These are phyloP conservation scores for Chalciporus piperatus DNA, from an alignment of 768 basidiomycete species.

Conservation along the genomic window DNA sequence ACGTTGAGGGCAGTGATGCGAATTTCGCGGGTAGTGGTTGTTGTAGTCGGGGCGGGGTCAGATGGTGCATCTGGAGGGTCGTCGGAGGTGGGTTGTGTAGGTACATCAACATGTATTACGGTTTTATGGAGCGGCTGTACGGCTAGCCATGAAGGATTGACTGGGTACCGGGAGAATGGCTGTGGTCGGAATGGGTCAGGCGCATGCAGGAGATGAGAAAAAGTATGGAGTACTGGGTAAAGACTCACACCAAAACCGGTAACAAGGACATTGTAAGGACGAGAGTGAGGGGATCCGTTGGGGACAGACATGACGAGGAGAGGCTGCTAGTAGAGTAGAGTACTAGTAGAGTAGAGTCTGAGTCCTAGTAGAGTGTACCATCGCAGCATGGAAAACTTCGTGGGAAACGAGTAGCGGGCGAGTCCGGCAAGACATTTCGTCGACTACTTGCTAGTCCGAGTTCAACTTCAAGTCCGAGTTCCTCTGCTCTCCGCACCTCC, in stretches of 20 bases:
- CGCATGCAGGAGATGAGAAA: conserved; percentile 17
- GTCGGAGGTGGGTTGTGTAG: conserved; percentile 21
- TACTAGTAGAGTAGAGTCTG: no score
- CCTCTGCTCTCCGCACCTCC: conserved; percentile 51
- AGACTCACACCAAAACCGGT: conserved; percentile 55
- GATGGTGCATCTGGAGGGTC: conserved; percentile 11
- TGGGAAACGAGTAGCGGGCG: background rate
- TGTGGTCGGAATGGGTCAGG: conserved; percentile 30
- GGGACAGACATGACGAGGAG: conserved; percentile 30
- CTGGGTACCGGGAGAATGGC: conserved; percentile 54
- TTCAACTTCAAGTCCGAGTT: no score
- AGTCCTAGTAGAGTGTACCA: no score
- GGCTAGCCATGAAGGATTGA: conserved; percentile 74
- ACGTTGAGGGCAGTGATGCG: conserved; percentile 59
- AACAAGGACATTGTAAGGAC: conserved; percentile 44
- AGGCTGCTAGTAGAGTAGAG: no score
- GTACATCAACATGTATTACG: conserved; percentile 41
- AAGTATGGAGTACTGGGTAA: conserved; percentile 19
- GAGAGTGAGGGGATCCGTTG: conserved; percentile 25
- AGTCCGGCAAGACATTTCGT: no score
- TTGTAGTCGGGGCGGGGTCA: conserved; percentile 4
- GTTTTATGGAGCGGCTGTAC: conserved; percentile 60
- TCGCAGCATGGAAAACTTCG: background rate
- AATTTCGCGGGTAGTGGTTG: conserved; percentile 38
- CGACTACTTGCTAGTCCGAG: no score